Base-by-base conservation (phyloP, 805 yeast species). In the Yamadazyma tumulicola region DNA sequence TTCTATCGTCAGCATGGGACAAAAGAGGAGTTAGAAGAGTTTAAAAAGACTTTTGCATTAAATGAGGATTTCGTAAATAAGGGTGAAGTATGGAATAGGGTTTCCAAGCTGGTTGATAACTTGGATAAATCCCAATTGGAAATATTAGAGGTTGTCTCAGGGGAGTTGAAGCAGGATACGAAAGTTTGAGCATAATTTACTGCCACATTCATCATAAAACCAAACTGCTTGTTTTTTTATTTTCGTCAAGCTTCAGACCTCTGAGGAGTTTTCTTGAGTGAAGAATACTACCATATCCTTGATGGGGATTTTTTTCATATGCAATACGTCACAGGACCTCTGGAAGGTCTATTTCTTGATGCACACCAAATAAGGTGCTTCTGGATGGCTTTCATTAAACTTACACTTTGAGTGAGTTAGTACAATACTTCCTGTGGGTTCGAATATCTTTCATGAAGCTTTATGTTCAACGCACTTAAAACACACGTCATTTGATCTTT, bases 401-500 rank as follows among this genome's bases (percentile, higher is more conserved):
- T n/a, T n/a, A n/a, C n/a, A n/a, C n/a, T n/a, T n/a, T n/a, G n/a
- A n/a, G n/a, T n/a, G n/a, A n/a, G n/a, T n/a, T n/a, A n/a, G n/a
- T n/a, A n/a, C n/a, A n/a, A n/a, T n/a, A n/a, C n/a, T n/a, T n/a
- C n/a, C n/a, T n/a, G n/a, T n/a, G n/a, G n/a, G n/a, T 24, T 24
- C 13, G n/a, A 24, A 35, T 48, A 48, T 23, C 55, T 53, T 32
- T 81, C 83, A 59, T 75, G 80, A 11, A 86, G 54, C 51, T 75
- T 81, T 35, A 87, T 60, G 27, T 78, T 84, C 41, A 87, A 59
- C 1, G 89, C 86, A 38, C 89, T 79, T 35, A 87, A 60, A 45
- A 87, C 81, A 43, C 94, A 82, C 0, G 93, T 84, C 11, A 85
- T 74, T 45, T 84, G 86, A 19, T 72, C 73, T 43, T 77, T 74